phyloP scores from a whole-genome alignment of 257 asterid species.

The Agastache rugosa region DNA sequence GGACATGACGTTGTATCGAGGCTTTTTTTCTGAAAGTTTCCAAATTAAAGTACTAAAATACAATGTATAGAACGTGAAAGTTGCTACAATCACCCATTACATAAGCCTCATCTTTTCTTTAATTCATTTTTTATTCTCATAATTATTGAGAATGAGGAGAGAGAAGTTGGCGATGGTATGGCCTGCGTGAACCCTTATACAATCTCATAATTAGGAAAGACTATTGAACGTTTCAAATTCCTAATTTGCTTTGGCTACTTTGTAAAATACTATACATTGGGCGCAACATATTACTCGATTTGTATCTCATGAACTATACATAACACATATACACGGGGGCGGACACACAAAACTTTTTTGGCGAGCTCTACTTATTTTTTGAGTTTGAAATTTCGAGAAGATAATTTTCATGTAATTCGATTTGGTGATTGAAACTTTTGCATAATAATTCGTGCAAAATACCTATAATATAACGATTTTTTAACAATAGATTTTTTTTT shows the following conservation, averaged over 20 bases:
- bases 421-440: too few species aligned
- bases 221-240: constrained; percentile 15
- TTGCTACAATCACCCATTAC: constrained; percentile 46
- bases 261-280: neutral
- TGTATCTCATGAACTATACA: too few species aligned
- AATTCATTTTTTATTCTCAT: neutral
- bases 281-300: neutral
- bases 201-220: constrained; percentile 33
- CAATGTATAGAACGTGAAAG: constrained; percentile 45
- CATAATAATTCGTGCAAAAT: too few species aligned
- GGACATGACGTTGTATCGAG: constrained; percentile 37
- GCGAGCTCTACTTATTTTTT: too few species aligned
- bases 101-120: constrained; percentile 28
- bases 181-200: constrained; percentile 45
- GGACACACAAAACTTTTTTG: too few species aligned
- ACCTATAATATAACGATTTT: too few species aligned
- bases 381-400: too few species aligned
- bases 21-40: constrained; percentile 28
- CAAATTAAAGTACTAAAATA: constrained; percentile 38
- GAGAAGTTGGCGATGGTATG: constrained; percentile 44
- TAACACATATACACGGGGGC: too few species aligned
- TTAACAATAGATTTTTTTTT: too few species aligned
- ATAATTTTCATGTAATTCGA: too few species aligned
- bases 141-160: constrained; percentile 22
- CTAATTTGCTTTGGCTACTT: constrained; percentile 10